Percentiles rank a stretch among this genome's conserved stretches.
phyloP scores from a whole-genome alignment of 2,329 filamentous ascomycete species.

The Ceratocystis huliohia region DNA sequence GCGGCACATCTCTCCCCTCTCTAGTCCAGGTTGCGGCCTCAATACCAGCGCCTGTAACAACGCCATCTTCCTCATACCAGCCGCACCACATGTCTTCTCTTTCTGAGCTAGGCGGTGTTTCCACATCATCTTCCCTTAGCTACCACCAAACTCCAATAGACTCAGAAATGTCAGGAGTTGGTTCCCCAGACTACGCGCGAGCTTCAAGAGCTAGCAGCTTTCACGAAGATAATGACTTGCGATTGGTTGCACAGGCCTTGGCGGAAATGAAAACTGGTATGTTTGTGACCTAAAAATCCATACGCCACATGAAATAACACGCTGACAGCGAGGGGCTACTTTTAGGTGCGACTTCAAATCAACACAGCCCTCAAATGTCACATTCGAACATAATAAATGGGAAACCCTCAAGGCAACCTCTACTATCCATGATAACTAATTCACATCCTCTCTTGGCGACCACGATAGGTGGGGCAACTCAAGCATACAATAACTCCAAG shows the following conservation, averaged over 20 bases:
- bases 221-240: constrained; percentile 19
- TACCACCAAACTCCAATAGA: constrained; percentile 18
- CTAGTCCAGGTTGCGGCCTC: constrained; percentile 14
- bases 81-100: constrained; percentile 17
- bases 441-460: constrained; percentile 76
- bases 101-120: constrained; percentile 14
- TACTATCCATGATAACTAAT: constrained; percentile 75
- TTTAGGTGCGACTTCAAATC: constrained; percentile 13
- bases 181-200: constrained; percentile 16
- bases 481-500: constrained; percentile 76
- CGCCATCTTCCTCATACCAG: constrained; percentile 1
- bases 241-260: constrained; percentile 20
- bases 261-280: constrained; percentile 21
- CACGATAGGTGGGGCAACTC: constrained; percentile 72
- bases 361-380: constrained; percentile 18
- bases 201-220: constrained; percentile 19
- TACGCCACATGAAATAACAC: neutral
- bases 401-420: constrained; percentile 49
- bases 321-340: constrained; percentile 1
- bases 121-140: constrained; percentile 17
- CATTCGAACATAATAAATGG: constrained; percentile 11
- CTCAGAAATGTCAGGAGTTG: constrained; percentile 19
- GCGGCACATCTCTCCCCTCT: constrained; percentile 12
- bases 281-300: neutral
- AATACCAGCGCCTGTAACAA: constrained; percentile 1